Evolutionary conservation across 2,329 filamentous ascomycete genomes (phyloP).

Genomic region (Ophiobolus disseminans): DNA sequence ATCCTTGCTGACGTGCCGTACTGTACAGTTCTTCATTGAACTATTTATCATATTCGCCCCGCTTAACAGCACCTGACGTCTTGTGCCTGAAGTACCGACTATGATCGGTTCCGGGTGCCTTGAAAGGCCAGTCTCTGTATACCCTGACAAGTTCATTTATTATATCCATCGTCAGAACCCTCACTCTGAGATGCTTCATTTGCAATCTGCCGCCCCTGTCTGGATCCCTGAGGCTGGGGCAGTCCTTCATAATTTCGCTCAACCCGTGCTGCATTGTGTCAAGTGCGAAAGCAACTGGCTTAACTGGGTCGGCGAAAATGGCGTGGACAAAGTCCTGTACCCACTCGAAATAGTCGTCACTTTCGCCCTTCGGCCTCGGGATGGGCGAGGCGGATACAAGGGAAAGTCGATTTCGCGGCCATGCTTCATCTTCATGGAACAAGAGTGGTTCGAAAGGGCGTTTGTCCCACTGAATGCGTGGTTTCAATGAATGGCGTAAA

Average conservation of each 20-base stretch:
- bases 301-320: slow-evolving; percentile 13
- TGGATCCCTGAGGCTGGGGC: slow-evolving; percentile 38
- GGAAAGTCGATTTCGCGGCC: slow-evolving; percentile 63
- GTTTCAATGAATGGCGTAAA: slow-evolving; percentile 24
- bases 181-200: slow-evolving; percentile 37
- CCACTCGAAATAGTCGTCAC: slow-evolving; percentile 32
- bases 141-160: slow-evolving; percentile 37
- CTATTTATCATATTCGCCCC: no score
- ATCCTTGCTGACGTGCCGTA: no score
- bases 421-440: slow-evolving; percentile 68
- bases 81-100: slow-evolving; percentile 32
- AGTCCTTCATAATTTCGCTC: slow-evolving; percentile 33
- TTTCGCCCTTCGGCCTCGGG: slow-evolving; percentile 13
- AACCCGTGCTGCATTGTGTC: slow-evolving; percentile 40
- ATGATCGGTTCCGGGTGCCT: slow-evolving; percentile 28
- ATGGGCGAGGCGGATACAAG: slow-evolving; percentile 74
- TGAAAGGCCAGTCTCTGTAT: slow-evolving; percentile 47
- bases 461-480: slow-evolving; percentile 66
- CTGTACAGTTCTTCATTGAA: background rate
- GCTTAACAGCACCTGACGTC: no score
- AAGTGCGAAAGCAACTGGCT: slow-evolving; percentile 27
- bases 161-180: slow-evolving; percentile 45
- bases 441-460: slow-evolving; percentile 74
- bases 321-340: slow-evolving; percentile 37
- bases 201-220: slow-evolving; percentile 41